Percentiles rank a stretch among this genome's conserved stretches.
Conservation (phyloP, 192 early-diverging fungal genomes). For the Coemansia sp. region DNA sequence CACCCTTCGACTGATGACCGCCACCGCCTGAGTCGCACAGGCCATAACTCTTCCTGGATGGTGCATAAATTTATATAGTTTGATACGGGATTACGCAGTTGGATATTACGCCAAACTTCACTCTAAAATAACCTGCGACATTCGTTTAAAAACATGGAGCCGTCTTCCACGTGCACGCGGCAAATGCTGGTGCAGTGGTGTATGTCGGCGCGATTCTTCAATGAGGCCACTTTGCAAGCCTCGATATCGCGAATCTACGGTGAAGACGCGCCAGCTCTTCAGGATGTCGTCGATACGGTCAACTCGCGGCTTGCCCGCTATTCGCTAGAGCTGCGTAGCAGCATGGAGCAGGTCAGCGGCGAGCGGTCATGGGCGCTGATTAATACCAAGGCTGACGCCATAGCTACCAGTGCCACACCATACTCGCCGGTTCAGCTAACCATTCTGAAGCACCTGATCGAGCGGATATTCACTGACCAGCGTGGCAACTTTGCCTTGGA, state of each 20-base stretch:
- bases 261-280: not conserved
- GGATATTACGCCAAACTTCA: too few species aligned
- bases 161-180: not conserved
- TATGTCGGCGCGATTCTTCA: conserved; percentile 34
- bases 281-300: conserved; percentile 6
- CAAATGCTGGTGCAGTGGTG: conserved; percentile 43
- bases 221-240: conserved; percentile 10
- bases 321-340: conserved; percentile 38
- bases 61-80: too few species aligned
- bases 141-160: not conserved
- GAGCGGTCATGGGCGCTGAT: conserved; percentile 22
- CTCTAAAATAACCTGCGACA: too few species aligned
- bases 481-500: conserved; percentile 29
- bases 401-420: conserved; percentile 15
- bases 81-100: too few species aligned
- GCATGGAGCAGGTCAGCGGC: conserved; percentile 26
- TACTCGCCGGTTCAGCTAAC: conserved; percentile 16
- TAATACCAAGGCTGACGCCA: conserved; percentile 34
- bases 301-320: conserved; percentile 11
- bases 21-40: too few species aligned
- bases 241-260: conserved; percentile 14
- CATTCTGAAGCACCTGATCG: conserved; percentile 25
- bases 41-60: too few species aligned
- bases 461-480: conserved; percentile 14
- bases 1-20: too few species aligned